Conservation (phyloP, 164 flowering plant species). For the Houttuynia cordata region DNA sequence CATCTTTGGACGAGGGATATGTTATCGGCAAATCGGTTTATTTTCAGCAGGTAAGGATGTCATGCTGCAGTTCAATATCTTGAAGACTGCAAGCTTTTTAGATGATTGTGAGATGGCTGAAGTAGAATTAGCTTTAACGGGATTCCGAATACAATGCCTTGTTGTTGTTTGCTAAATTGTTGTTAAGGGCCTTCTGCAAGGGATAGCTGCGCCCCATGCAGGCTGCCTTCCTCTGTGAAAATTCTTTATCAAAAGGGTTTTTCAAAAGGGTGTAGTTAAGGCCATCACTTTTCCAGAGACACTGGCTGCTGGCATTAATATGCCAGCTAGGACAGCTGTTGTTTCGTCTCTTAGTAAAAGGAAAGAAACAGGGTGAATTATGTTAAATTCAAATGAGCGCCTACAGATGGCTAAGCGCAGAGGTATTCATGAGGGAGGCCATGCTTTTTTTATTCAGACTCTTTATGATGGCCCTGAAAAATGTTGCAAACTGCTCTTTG, state of each 20-base stretch:
- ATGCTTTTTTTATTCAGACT: conserved; percentile 82
- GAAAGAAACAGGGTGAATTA: conserved; percentile 52
- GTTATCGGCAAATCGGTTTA: conserved; percentile 97
- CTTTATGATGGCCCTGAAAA: conserved; percentile 92
- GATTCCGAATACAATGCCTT: conserved; percentile 60
- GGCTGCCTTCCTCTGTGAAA: conserved; percentile 95
- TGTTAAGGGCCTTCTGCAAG: conserved; percentile 68
- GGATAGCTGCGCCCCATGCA: conserved; percentile 97
- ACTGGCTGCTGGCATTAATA: conserved; percentile 96
- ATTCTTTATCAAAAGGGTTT: conserved; percentile 82
- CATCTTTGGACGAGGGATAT: conserved; percentile 70
- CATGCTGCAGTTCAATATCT: conserved; percentile 91
- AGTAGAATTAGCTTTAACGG: conserved; percentile 76
- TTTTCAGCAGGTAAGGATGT: conserved; percentile 94
- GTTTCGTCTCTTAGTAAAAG: conserved; percentile 81
- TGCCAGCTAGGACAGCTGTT: conserved; percentile 97
- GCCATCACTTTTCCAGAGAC: conserved; percentile 95
- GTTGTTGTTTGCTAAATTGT: conserved; percentile 84
- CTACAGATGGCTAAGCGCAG: conserved; percentile 98
- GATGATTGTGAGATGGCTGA: conserved; percentile 77
- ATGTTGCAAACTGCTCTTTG: conserved; percentile 85
- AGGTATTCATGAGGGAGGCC: conserved; percentile 81
- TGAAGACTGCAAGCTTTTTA: conserved; percentile 58
- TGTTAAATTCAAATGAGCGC: conserved; percentile 68
- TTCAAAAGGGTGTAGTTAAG: conserved; percentile 78